These are phyloP conservation scores for Aspergillus tamarii DNA, from an alignment of 2,329 filamentous ascomycete species.

Conservation along the genomic window DNA sequence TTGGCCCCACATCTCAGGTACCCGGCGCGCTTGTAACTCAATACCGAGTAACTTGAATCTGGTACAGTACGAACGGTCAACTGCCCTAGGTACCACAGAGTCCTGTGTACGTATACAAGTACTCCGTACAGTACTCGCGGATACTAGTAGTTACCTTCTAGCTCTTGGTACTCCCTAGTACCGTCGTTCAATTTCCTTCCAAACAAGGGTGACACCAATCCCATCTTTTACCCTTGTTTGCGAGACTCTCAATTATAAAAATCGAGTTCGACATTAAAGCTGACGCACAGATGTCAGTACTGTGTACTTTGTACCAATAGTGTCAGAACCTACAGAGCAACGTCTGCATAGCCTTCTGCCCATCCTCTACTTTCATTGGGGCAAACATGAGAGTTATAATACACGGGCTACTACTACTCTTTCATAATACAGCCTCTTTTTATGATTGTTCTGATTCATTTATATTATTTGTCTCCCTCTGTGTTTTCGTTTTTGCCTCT, in stretches of 20 bases:
- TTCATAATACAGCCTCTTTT: neutral
- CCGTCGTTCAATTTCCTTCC: neutral
- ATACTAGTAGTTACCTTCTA: neutral
- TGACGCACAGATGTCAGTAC: no score
- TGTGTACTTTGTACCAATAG: neutral
- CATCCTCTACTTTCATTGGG: neutral
- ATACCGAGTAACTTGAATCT: conserved; percentile 4
- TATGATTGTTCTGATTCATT: neutral
- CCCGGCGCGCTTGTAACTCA: conserved; percentile 17
- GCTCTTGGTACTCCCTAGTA: neutral
- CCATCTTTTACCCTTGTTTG: no score
- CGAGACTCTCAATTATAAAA: no score
- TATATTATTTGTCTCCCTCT: neutral
- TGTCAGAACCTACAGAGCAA: neutral
- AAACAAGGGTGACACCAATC: no score
- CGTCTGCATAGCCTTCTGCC: neutral
- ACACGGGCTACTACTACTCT: neutral
- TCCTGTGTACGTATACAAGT: neutral
- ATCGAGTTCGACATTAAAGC: no score
- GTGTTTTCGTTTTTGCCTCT: conserved; percentile 3
- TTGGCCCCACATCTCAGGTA: conserved; percentile 25
- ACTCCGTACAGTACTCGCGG: no score
- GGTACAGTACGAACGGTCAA: no score
- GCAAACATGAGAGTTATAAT: neutral
- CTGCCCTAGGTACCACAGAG: no score